Conservation (phyloP, 306 rosid species). For the Acmispon strigosus region DNA sequence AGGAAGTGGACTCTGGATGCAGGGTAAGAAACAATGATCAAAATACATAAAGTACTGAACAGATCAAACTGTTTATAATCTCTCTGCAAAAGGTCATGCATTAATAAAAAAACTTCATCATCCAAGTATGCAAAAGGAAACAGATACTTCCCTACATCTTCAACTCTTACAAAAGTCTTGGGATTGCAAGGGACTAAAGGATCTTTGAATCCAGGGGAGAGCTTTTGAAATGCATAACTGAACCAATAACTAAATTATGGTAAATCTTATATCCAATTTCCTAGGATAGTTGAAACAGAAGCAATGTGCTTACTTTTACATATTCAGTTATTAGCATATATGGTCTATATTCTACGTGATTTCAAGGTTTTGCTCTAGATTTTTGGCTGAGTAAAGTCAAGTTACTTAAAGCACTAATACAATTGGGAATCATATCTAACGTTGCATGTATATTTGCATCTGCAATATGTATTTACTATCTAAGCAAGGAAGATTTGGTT, state of each 20-base stretch:
- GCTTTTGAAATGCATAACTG: background rate
- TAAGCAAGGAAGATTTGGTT: too few species aligned
- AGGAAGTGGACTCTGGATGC: too few species aligned
- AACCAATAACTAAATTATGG: background rate
- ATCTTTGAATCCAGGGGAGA: background rate
- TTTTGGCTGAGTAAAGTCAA: background rate
- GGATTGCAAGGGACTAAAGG: conserved; percentile 1
- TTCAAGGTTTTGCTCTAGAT: background rate
- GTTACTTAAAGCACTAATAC: background rate
- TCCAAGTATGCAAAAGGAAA: too few species aligned
- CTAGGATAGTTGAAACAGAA: background rate
- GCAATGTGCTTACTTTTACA: background rate
- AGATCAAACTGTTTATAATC: too few species aligned
- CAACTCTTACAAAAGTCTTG: background rate
- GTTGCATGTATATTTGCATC: too few species aligned
- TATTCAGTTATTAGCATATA: conserved; percentile 2
- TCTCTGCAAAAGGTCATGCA: too few species aligned
- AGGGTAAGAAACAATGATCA: too few species aligned
- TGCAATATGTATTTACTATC: too few species aligned
- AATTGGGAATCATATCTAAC: background rate
- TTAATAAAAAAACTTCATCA: too few species aligned
- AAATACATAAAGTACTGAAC: too few species aligned
- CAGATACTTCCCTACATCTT: too few species aligned
- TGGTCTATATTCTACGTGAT: background rate
- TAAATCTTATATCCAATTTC: background rate